Percentiles rank a stretch among this genome's conserved stretches.
phyloP scores from a whole-genome alignment of 2,329 filamentous ascomycete species.

The Fonsecaea pugnacius region DNA sequence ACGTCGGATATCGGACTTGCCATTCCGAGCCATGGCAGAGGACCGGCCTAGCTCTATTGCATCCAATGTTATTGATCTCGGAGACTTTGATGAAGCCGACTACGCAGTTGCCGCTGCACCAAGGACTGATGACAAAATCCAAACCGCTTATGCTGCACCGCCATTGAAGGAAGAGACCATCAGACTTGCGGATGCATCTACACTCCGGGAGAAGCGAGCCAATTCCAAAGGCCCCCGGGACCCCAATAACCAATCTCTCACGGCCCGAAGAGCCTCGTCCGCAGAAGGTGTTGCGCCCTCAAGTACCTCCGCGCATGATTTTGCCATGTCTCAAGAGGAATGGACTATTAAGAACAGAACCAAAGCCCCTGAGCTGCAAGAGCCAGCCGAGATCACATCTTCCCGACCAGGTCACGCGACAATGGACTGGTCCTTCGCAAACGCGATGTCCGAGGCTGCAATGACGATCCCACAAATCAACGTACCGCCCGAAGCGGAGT shows the following conservation, averaged over 20 bases:
- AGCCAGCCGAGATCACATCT: conserved; percentile 35
- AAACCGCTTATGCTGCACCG: conserved; percentile 54
- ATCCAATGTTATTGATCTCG: conserved; percentile 59
- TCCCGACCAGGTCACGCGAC: conserved; percentile 33
- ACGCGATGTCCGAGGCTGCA: conserved; percentile 46
- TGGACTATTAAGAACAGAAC: conserved; percentile 34
- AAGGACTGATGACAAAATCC: conserved; percentile 52
- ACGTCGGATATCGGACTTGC: conserved; percentile 59
- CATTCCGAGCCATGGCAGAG: conserved; percentile 46
- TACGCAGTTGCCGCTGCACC: conserved; percentile 49
- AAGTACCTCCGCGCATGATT: conserved; percentile 53
- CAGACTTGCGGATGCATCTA: conserved; percentile 58
- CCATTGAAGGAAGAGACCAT: conserved; percentile 50
- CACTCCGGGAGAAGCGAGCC: conserved; percentile 60
- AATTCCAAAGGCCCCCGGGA: conserved; percentile 52
- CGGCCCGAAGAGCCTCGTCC: conserved; percentile 36
- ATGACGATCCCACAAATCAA: conserved; percentile 26
- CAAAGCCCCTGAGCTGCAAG: conserved; percentile 34
- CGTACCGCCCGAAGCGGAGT: conserved; percentile 15
- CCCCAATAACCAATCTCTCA: conserved; percentile 43
- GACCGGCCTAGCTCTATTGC: conserved; percentile 51
- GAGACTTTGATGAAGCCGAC: conserved; percentile 53
- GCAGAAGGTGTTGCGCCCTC: conserved; percentile 42
- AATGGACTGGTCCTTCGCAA: conserved; percentile 50
- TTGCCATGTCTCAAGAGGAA: conserved; percentile 44